Base-by-base conservation (phyloP, 75 land plant genomes). In the Sequoiadendron giganteum region DNA sequence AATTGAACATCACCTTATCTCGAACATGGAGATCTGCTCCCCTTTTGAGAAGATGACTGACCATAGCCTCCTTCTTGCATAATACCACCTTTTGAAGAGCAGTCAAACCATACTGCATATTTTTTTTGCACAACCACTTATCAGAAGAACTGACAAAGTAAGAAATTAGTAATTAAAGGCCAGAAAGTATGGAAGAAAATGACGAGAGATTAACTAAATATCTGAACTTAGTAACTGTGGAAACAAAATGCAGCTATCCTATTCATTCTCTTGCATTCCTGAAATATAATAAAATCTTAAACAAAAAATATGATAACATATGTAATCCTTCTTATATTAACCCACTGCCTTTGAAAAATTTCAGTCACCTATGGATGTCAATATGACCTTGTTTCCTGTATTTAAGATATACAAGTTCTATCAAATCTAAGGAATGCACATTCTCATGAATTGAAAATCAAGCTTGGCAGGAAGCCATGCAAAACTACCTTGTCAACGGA, bases 41-140 rank as follows among this genome's bases (percentile, higher is more conserved):
- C 90, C 90, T 94, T 87, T 95, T 96, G 43, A 97, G 87, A 75
- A 97, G 95, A 84, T 94, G 94, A 81, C 91, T 92, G 16, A 96
- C 89, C 65, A 94, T 93, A 90, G 97, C 94, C 86, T 95, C 97
- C 86, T 92, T 95, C 85, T 93, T 95, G 68, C 94, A 94, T 70
- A 95, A 90, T 70, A 95, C 91, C 36, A 93, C 95, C 90, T 78
- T 90, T 55, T 95, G 97, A 84, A 95, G 92, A 82, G 97, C 92
- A 88, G 97, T 94, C 85, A 83, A 90, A 34, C 97, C 95, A 90
- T 95, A 93, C 97, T 94, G 90, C 85, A 83, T 43, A 48, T 87
- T 38, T 32, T 48, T 85, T 34, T 18, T 14, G 48, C 52, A 18
- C 61, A 85, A 85, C 13, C 85, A 85, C 5, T 54, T 39, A 78